Percentiles rank a stretch among this genome's conserved stretches.
Evolutionary conservation across 2,329 filamentous ascomycete species (phyloP).

Genomic region (Tolypocladium pustulatum): DNA sequence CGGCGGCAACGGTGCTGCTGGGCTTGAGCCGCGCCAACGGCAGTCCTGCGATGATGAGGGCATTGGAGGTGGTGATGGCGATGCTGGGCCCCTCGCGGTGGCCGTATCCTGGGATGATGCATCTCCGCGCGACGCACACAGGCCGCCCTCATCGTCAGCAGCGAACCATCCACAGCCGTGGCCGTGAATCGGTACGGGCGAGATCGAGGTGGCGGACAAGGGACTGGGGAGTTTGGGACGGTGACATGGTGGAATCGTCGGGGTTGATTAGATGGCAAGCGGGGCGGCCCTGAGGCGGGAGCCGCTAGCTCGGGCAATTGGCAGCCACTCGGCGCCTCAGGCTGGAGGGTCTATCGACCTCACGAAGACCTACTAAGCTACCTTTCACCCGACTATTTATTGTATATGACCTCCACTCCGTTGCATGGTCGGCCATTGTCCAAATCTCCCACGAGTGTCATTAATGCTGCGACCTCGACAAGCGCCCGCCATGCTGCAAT

Average conservation of each 20-base stretch:
- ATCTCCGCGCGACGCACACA: conserved; percentile 11
- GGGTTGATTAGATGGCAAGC: neutral
- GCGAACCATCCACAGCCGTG: conserved; percentile 10
- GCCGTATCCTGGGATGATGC: neutral
- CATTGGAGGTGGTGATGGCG: neutral
- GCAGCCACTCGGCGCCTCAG: neutral
- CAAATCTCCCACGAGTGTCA: neutral
- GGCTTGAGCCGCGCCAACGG: conserved; percentile 1
- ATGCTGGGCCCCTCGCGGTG: neutral
- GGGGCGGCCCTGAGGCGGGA: neutral
- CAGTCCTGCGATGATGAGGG: neutral
- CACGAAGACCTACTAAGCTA: too few relatives aligned
- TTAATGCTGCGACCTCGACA: neutral
- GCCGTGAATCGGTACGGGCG: neutral
- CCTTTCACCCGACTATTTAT: too few relatives aligned
- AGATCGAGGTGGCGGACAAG: neutral
- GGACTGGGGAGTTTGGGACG: neutral
- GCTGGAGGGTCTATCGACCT: neutral
- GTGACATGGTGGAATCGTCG: neutral
- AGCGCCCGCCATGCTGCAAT: too few relatives aligned
- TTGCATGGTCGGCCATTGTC: too few relatives aligned
- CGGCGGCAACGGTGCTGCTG: conserved; percentile 12
- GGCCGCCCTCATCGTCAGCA: conserved; percentile 20
- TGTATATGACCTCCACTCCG: too few relatives aligned
- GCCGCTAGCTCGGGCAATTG: neutral